phyloP scores from a whole-genome alignment of 352 stramenopile species.

The Pseudoperonospora humuli region DNA sequence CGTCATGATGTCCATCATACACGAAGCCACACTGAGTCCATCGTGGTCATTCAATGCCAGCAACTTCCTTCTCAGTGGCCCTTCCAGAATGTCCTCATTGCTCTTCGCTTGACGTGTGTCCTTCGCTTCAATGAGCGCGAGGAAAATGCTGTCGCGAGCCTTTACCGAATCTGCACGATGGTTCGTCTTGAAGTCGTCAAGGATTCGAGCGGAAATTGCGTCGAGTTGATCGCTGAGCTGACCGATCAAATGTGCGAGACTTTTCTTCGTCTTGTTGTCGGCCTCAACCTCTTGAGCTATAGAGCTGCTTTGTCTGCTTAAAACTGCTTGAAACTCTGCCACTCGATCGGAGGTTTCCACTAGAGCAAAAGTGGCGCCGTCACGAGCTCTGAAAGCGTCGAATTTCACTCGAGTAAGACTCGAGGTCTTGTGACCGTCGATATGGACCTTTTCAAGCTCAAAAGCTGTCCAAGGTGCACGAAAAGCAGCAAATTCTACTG shows the following conservation, averaged over 20 bases:
- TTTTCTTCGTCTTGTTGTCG: conserved; percentile 23
- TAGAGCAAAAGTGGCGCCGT: conserved; percentile 2
- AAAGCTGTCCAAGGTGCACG: conserved; percentile 16
- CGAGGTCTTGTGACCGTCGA: neutral
- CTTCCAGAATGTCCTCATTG: conserved; percentile 5
- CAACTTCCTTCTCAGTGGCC: conserved; percentile 14
- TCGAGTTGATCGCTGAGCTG: conserved; percentile 11
- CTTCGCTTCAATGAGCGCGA: conserved; percentile 1
- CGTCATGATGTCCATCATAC: conserved; percentile 49
- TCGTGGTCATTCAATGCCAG: conserved; percentile 45
- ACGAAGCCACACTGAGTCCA: conserved; percentile 50
- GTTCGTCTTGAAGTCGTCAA: conserved; percentile 16
- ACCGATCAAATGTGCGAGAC: conserved; percentile 13
- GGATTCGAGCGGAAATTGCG: conserved; percentile 8
- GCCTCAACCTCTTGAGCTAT: neutral
- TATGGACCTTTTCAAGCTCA: conserved; percentile 9
- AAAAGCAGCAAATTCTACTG: conserved; percentile 21
- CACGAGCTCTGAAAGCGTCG: neutral
- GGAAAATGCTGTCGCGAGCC: conserved; percentile 9
- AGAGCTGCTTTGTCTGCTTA: neutral
- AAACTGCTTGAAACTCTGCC: conserved; percentile 14
- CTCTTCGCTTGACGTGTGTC: neutral
- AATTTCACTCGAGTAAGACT: conserved; percentile 24
- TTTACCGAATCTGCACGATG: conserved; percentile 1
- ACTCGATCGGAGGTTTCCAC: conserved; percentile 25